These are phyloP conservation scores for Eucommia ulmoides DNA, from an alignment of 257 asterid species.

Conservation along the genomic window DNA sequence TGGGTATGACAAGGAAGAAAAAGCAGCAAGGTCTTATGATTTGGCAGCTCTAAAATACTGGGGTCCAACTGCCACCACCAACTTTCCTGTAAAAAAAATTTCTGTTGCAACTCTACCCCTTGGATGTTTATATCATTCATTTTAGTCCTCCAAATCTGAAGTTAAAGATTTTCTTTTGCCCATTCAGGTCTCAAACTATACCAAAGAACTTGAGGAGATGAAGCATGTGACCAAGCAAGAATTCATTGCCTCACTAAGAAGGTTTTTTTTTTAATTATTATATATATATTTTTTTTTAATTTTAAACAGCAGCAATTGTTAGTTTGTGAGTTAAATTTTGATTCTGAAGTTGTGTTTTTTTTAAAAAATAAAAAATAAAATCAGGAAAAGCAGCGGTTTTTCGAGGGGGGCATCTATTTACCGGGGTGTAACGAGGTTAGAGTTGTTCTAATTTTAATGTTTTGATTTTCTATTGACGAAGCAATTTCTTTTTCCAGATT, in stretches of 20 bases:
- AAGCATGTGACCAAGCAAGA: conserved; percentile 69
- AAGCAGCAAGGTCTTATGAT: conserved; percentile 87
- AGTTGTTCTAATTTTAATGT: not conserved
- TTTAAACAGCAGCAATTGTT: not conserved
- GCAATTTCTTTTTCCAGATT: not conserved
- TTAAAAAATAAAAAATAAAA: too few species aligned
- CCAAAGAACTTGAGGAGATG: conserved; percentile 79
- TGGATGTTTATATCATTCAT: not conserved
- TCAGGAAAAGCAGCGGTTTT: conserved; percentile 88
- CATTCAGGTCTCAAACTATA: conserved; percentile 49
- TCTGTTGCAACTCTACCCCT: not conserved
- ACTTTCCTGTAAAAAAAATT: conserved; percentile 37
- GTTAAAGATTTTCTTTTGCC: not conserved
- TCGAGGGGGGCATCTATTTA: conserved; percentile 87
- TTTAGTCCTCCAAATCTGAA: not conserved
- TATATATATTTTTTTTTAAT: not conserved
- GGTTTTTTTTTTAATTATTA: conserved; percentile 52
- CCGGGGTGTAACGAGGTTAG: conserved; percentile 82
- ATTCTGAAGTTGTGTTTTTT: not conserved
- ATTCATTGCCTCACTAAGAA: conserved; percentile 82
- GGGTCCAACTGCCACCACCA: conserved; percentile 91
- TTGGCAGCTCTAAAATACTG: conserved; percentile 90
- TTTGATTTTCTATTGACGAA: not conserved
- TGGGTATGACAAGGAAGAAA: conserved; percentile 91
- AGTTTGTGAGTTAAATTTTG: not conserved